phyloP scores from a whole-genome alignment of 805 yeast species.

The Cyberlindnera mrakii region DNA sequence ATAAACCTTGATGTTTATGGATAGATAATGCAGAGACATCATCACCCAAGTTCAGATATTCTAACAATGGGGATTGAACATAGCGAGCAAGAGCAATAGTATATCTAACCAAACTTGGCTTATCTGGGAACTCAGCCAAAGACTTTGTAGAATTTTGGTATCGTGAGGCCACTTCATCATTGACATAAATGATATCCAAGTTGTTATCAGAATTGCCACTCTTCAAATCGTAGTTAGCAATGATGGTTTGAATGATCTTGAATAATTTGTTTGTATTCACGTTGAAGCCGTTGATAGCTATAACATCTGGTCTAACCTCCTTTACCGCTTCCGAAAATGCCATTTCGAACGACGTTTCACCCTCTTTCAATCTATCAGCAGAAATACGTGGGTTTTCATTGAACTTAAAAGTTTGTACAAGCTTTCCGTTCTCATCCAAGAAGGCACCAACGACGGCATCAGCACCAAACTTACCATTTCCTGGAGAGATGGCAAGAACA shows the following conservation, averaged over 20 bases:
- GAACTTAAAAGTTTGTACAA: conserved; percentile 71
- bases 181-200: conserved; percentile 67
- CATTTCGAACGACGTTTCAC: conserved; percentile 55
- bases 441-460: conserved; percentile 85
- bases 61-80: conserved; percentile 87
- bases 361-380: conserved; percentile 35
- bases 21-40: conserved; percentile 65
- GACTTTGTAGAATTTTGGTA: conserved; percentile 79
- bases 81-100: conserved; percentile 88
- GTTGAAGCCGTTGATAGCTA: conserved; percentile 84
- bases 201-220: conserved; percentile 40
- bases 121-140: conserved; percentile 72
- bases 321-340: conserved; percentile 56
- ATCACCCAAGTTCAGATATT: conserved; percentile 76
- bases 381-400: conserved; percentile 59
- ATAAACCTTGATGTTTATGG: conserved; percentile 65
- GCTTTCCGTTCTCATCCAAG: conserved; percentile 74
- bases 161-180: conserved; percentile 88
- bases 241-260: conserved; percentile 48
- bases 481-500: conserved; percentile 76
- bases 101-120: conserved; percentile 73
- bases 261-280: conserved; percentile 61
- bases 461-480: conserved; percentile 72
- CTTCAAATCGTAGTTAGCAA: conserved; percentile 41
- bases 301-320: conserved; percentile 76